Percentiles rank a stretch among this genome's conserved stretches.
These are phyloP conservation scores for Colletotrichum gloeosporioides DNA, from an alignment of 2,329 filamentous ascomycete genomes.

Conservation along the genomic window DNA sequence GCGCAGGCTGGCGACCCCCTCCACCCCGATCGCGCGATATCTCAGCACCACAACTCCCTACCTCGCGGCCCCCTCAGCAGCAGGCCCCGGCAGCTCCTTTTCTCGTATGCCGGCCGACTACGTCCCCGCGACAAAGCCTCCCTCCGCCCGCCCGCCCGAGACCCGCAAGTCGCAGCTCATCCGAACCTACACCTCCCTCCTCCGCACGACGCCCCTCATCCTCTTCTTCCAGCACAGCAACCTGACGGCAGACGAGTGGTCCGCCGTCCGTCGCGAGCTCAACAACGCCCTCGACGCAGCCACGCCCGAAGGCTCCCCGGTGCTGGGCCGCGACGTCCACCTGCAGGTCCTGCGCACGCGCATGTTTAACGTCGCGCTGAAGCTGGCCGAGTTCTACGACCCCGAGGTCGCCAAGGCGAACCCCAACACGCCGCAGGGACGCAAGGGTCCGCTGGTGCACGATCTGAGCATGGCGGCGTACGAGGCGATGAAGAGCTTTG, in stretches of 20 bases:
- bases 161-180: slow-evolving; percentile 89
- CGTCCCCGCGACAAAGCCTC: slow-evolving; percentile 77
- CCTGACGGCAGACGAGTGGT: slow-evolving; percentile 70
- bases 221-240: slow-evolving; percentile 81
- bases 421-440: slow-evolving; percentile 32
- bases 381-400: slow-evolving; percentile 84
- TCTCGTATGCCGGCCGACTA: slow-evolving; percentile 51
- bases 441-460: slow-evolving; percentile 43
- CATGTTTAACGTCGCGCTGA: slow-evolving; percentile 85
- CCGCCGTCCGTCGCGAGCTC: slow-evolving; percentile 48
- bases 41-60: slow-evolving; percentile 8
- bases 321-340: slow-evolving; percentile 69
- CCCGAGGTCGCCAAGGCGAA: slow-evolving; percentile 39
- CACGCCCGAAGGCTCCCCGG: slow-evolving; percentile 40
- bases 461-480: slow-evolving; percentile 62
- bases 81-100: slow-evolving; percentile 24
- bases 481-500: slow-evolving; percentile 45
- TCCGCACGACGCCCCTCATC: slow-evolving; percentile 84
- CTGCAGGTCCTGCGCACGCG: slow-evolving; percentile 87
- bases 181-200: slow-evolving; percentile 84
- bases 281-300: slow-evolving; percentile 49
- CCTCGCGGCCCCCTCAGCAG: slow-evolving; percentile 30
- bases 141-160: slow-evolving; percentile 84
- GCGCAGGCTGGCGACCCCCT: slow-evolving; percentile 16
- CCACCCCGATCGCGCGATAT: slow-evolving; percentile 12